These are phyloP conservation scores for Allantophomopsis lycopodina DNA, from an alignment of 2,329 filamentous ascomycete species.

Conservation along the genomic window DNA sequence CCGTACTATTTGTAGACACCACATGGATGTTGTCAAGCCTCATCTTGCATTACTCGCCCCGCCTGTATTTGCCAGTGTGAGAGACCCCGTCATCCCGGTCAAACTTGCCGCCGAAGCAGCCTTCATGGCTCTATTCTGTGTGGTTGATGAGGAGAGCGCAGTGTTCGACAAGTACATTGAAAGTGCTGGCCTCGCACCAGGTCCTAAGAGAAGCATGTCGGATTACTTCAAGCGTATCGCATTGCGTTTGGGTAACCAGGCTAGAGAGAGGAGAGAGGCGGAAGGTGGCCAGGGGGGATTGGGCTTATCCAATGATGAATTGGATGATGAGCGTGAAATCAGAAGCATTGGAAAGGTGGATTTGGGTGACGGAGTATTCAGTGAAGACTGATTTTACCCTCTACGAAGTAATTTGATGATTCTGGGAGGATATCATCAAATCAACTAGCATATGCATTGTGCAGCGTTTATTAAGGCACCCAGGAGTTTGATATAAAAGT, in stretches of 20 bases:
- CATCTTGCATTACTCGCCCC: slow-evolving; percentile 71
- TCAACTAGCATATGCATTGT: no score
- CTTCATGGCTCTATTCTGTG: slow-evolving; percentile 80
- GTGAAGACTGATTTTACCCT: slow-evolving; percentile 7
- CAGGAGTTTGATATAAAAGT: no score
- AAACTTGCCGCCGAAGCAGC: slow-evolving; percentile 92
- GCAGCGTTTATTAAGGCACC: no score
- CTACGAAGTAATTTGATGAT: no score
- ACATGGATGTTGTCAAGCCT: slow-evolving; percentile 69
- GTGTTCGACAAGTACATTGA: slow-evolving; percentile 88
- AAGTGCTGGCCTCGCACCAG: slow-evolving; percentile 51
- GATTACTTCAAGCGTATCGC: slow-evolving; percentile 97
- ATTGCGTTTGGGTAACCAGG: slow-evolving; percentile 70
- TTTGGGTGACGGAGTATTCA: slow-evolving; percentile 39
- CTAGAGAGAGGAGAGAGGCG: slow-evolving; percentile 77
- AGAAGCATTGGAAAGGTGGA: slow-evolving; percentile 93
- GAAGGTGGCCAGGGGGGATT: slow-evolving; percentile 81
- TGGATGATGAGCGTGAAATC: slow-evolving; percentile 88
- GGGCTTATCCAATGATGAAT: slow-evolving; percentile 78
- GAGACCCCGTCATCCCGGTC: slow-evolving; percentile 85
- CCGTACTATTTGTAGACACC: slow-evolving; percentile 68
- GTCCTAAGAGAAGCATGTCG: slow-evolving; percentile 76
- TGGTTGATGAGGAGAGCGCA: slow-evolving; percentile 72
- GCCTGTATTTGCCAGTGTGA: slow-evolving; percentile 77
- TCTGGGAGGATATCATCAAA: no score